Base-by-base conservation (phyloP, 75 land plant genomes). In the Selaginella tamariscina region DNA sequence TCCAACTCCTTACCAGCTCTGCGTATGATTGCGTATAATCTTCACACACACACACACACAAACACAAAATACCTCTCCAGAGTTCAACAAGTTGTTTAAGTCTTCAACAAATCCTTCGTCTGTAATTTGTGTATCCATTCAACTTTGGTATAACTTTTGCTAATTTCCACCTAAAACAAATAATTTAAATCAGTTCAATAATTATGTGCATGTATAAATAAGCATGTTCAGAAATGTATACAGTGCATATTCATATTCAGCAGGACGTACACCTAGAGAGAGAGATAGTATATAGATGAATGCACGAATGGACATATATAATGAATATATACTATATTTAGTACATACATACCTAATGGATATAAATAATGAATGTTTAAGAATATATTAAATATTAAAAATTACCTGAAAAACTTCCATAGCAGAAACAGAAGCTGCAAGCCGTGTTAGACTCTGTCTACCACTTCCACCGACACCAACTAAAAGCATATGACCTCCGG, bases 41-140 rank as follows among this genome's bases (percentile, higher is more conserved):
- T 39, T 39, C 49, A 39, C 5, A 15, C 15, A 39, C 49, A 39
- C 49, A 5, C 15, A 15, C 49, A 39, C 15, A 15, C 49, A 39
- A 39, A 15, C 49, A 39, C 11, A 39, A 39, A 15, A 39, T 22
- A 74, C 79, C 75, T 77, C 79, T 54, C 79, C 79, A 32, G 79
- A 77, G 30, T 77, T 77, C 23, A 77, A 68, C 18, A 77, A 33
- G 32, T 77, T 77, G 55, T 77, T 77, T 24, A 77, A 72, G 66
- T 77, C 79, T 62, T 77, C 79, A 30, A 77, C 79, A 73, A 77
- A 77, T 22, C 75, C 79, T 64, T 77, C 79, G 65, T 77, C 64
- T 23, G 71, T 73, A 32, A 77, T 77, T 56, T 77, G 79, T 2
- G 79, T 77, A 29, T 77, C 79, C 79, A 77, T 64, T 77, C 79